Evolutionary conservation across 2,329 filamentous ascomycete genomes (phyloP), one percentile per base, ranked within the genome.

Genomic region (Kalaharituber pfeilii): DNA sequence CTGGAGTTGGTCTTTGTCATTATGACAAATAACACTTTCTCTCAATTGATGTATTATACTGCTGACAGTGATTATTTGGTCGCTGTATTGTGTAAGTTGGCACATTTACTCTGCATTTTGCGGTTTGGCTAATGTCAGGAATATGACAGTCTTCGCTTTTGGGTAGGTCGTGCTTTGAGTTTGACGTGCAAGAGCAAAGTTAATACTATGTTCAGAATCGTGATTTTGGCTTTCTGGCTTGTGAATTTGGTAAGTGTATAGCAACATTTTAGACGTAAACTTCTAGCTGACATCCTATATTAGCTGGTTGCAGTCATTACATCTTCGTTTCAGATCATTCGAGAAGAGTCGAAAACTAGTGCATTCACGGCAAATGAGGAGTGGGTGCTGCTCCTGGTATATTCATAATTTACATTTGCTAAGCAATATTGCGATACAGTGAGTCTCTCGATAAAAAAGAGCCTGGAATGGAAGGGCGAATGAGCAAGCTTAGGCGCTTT

Each of bases 1-100:
- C 71, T 96, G 52, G 87, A 98, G 69, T 73, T 96, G 55, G 88
- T 98, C 1, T 98, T 98, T 65, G 86, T 98, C 51, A 82, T 98
- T 65, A 98, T 98, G 86, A 94, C 86, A 64, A 89, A 87, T 50
- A 98, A 98, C 67, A 98, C 91, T 0, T 98, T 93, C 68, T 84
- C 86, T 1, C 86, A 96, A 67, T 71, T 96, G 52, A 86, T 98
- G 73, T 98, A 98, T 68, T 84, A 86, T 63, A 87, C 89, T 3
- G 87, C 84, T 52, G 80, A 94, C 64, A 93, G 86, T 25, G 91
- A 98, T 67, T 96, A 94, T 64, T 76, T 94, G 5, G 77, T 85
- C 15, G 80, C 87, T 3, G 86, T 88, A 1, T 71, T 96, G 2
- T 98, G 62, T 64, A 33, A 60, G 60, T 60, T 49, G 24, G 22